Base-by-base conservation (phyloP, 1,284 basidiomycete species). In the Meripilus lineatus region DNA sequence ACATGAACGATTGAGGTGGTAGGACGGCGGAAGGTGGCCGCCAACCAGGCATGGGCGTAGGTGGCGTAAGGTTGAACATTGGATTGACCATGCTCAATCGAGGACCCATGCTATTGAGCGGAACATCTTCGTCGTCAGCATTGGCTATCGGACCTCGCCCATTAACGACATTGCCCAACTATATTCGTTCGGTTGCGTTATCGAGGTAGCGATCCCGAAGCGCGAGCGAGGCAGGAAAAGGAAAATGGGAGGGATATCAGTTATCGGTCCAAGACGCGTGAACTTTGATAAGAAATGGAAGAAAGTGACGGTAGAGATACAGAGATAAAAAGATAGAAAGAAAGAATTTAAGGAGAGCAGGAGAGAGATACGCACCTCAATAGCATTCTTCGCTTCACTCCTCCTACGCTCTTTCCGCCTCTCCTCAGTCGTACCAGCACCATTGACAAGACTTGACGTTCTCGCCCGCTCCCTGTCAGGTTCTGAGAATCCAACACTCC, bases 151-250 rank as follows among this genome's bases (percentile, higher is more conserved):
- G 81, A 14, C 77, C 77, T 32, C 70, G 77, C 6, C 86, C 84
- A 58, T 89, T 89, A 56, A 89, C 77, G 37, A 88, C 79, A 48
- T 87, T 87, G 22, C 86, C 87, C 38, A 89, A 75, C 87, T 90
- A 43, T 5, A 24, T n/a, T 14, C 38, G 6, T 38, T 28, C 32
- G 28, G 14, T n/a, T 28, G 21, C 14, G 18, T 14, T 7, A 47
- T 17, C 20, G 21, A 25, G 8, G n/a, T n/a, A n/a, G n/a, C n/a
- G n/a, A n/a, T n/a, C n/a, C n/a, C 11, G 14, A 13, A 41, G 15
- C 28, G 23, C 14, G 14, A 7, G 48, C 21, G 46, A 36, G 23
- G 44, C 35, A 17, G 13, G 17, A 18, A 32, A 32, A 47, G 30
- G 44, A 8, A 3, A 21, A 40, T 11, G 5, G 4, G n/a, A 33